Base-by-base conservation (phyloP, 208 protist species). In the Zelonia costaricensis region DNA sequence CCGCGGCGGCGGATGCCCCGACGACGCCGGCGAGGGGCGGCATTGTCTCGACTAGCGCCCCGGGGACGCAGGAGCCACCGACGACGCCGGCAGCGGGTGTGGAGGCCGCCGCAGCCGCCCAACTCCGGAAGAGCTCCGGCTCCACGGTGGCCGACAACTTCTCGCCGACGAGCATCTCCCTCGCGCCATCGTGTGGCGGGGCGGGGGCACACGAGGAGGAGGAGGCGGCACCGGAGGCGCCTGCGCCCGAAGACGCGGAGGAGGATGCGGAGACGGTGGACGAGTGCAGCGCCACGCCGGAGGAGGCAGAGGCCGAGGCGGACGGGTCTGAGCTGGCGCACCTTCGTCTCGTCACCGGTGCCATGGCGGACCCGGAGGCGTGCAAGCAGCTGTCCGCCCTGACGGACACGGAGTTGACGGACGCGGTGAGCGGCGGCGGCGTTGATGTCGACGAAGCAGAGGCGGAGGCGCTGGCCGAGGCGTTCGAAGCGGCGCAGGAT, bases 271-370 rank as follows among this genome's bases (percentile, higher is more conserved):
- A 4, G 13, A 57, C 36, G 16, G 1, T 22, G 31, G 36, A 4
- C n/a, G 22, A 7, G 3, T 20, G 7, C 0, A 45, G 10, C 13
- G 52, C 0, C n/a, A n/a, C n/a, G n/a, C n/a, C n/a, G n/a, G n/a
- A n/a, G n/a, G n/a, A n/a, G n/a, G n/a, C n/a, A n/a, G n/a, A n/a
- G 5, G 36, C 10, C 6, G 36, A 12, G 12, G 52, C 0, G 25
- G 36, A 57, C 10, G 36, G 10, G 33, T 4, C 10, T 10, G 33
- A 42, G 1, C 48, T 62, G 36, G 31, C 55, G 15, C 46, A 70
- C 36, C 47, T 70, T 33, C 63, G 63, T 9, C 36, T 62, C 13
- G 49, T 70, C 28, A 36, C 55, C 10, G 63, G 36, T 16, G 63
- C 33, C 39, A 70, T 58, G 4, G 28, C 36, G 0, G 30, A 45